Conservation (phyloP, 352 stramenopile genomes). For the Globisporangium paroecandrum region DNA sequence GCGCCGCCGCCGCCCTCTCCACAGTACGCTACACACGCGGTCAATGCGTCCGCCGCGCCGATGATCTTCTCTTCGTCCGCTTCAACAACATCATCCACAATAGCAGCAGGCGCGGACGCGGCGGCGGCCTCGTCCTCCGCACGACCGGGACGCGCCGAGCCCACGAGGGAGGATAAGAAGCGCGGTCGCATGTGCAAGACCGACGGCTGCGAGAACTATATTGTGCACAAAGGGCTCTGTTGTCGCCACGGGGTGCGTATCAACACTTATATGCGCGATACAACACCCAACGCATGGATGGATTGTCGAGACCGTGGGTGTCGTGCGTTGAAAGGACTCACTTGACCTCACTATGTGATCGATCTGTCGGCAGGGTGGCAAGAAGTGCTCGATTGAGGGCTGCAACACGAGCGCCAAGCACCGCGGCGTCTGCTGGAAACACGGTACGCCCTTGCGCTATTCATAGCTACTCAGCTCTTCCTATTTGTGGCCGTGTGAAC, state of each 20-base stretch:
- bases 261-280: not conserved
- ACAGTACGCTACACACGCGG: not conserved
- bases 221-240: slow-evolving; percentile 24
- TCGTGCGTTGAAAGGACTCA: slow-evolving; percentile 5
- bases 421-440: slow-evolving; percentile 45
- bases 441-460: slow-evolving; percentile 21
- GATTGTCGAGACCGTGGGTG: not conserved
- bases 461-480: not conserved
- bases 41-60: not conserved
- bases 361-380: slow-evolving; percentile 30
- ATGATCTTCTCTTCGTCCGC: not conserved
- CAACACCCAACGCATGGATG: not conserved
- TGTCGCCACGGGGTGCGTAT: slow-evolving; percentile 24
- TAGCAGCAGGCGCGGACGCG: not conserved
- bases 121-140: not conserved
- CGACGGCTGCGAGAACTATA: slow-evolving; percentile 23
- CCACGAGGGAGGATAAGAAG: slow-evolving; percentile 16
- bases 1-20: not conserved
- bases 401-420: slow-evolving; percentile 45
- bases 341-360: not conserved
- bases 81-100: not conserved
- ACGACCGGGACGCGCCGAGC: not conserved
- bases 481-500: not conserved
- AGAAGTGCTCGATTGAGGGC: slow-evolving; percentile 36
- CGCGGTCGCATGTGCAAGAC: slow-evolving; percentile 19